phyloP scores from a whole-genome alignment of 352 stramenopile species.

The Pythium scleroteichum region DNA sequence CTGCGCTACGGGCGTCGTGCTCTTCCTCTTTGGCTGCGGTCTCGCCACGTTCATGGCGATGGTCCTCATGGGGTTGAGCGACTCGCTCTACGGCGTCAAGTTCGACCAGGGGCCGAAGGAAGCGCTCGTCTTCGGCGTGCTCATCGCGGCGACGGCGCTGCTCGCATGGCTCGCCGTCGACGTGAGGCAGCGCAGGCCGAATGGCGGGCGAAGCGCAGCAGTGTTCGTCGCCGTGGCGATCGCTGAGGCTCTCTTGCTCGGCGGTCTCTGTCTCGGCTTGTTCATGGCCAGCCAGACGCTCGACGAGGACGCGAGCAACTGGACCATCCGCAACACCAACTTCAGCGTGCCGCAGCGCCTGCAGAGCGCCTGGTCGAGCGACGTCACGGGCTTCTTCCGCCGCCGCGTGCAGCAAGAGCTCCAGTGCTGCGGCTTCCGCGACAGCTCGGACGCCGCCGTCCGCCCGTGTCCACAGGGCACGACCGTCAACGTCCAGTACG shows the following conservation, averaged over 20 bases:
- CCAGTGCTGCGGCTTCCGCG: slow-evolving; percentile 66
- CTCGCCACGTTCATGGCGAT: slow-evolving; percentile 57
- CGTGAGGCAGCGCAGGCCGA: slow-evolving; percentile 29
- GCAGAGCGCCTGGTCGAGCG: slow-evolving; percentile 43
- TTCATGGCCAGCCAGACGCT: slow-evolving; percentile 70
- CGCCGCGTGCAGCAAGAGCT: slow-evolving; percentile 63
- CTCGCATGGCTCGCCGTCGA: slow-evolving; percentile 58
- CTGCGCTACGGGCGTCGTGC: slow-evolving; percentile 25
- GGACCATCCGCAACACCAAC: slow-evolving; percentile 69
- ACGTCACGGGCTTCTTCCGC: slow-evolving; percentile 44
- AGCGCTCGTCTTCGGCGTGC: slow-evolving; percentile 35
- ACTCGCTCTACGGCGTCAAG: slow-evolving; percentile 51
- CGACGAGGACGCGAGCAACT: slow-evolving; percentile 49
- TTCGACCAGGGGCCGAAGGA: slow-evolving; percentile 51
- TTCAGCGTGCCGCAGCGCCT: slow-evolving; percentile 64
- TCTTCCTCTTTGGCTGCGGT: slow-evolving; percentile 51
- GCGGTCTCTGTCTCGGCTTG: slow-evolving; percentile 38
- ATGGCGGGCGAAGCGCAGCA: slow-evolving; percentile 30
- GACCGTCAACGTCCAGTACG: slow-evolving; percentile 50
- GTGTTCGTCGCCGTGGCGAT: slow-evolving; percentile 46
- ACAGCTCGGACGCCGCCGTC: slow-evolving; percentile 41
- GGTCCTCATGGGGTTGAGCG: slow-evolving; percentile 47
- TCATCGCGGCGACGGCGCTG: slow-evolving; percentile 39
- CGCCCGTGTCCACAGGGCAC: slow-evolving; percentile 55
- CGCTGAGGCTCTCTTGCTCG: slow-evolving; percentile 43